Percentiles rank a stretch among this genome's conserved stretches.
Evolutionary conservation across 1,284 basidiomycete species (phyloP).

Genomic region (Chalciporus sp.): DNA sequence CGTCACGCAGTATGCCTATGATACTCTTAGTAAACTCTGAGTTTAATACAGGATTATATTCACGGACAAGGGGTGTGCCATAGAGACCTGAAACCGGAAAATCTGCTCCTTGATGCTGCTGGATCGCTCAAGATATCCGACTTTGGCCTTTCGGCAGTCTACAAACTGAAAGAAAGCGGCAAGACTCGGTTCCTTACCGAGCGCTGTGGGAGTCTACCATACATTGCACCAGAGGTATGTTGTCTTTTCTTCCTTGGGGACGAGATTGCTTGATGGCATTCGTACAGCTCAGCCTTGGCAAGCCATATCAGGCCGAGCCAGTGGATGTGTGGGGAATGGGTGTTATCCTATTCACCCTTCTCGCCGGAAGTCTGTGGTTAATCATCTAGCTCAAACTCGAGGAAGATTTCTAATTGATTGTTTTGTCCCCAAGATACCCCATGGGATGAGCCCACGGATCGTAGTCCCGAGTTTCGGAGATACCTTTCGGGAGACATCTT

Average conservation of each 20-base stretch:
- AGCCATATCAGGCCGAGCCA: constrained; percentile 85
- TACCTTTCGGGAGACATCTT: constrained; percentile 82
- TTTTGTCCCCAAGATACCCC: constrained; percentile 75
- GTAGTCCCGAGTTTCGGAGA: constrained; percentile 78
- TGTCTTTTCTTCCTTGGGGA: background rate
- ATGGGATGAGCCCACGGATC: constrained; percentile 91
- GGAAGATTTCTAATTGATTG: background rate
- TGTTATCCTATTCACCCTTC: constrained; percentile 92
- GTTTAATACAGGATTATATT: constrained; percentile 66
- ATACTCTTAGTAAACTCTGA: background rate
- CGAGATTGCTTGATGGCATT: background rate
- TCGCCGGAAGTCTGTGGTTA: constrained; percentile 81
- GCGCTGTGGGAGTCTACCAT: constrained; percentile 92
- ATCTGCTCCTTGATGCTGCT: constrained; percentile 80
- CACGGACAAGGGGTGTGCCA: constrained; percentile 93
- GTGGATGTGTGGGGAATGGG: constrained; percentile 97
- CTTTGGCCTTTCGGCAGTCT: constrained; percentile 94
- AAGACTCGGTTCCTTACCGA: constrained; percentile 72
- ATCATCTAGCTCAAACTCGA: background rate
- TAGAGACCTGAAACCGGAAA: constrained; percentile 96
- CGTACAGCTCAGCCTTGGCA: constrained; percentile 49
- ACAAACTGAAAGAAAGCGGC: constrained; percentile 85
- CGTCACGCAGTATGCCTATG: constrained; percentile 20
- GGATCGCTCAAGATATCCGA: constrained; percentile 91
- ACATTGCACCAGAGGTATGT: constrained; percentile 89